Evolutionary conservation across 306 rosid species (phyloP), one percentile per base, ranked within the genome.

Genomic region (Cucumis cinereus): DNA sequence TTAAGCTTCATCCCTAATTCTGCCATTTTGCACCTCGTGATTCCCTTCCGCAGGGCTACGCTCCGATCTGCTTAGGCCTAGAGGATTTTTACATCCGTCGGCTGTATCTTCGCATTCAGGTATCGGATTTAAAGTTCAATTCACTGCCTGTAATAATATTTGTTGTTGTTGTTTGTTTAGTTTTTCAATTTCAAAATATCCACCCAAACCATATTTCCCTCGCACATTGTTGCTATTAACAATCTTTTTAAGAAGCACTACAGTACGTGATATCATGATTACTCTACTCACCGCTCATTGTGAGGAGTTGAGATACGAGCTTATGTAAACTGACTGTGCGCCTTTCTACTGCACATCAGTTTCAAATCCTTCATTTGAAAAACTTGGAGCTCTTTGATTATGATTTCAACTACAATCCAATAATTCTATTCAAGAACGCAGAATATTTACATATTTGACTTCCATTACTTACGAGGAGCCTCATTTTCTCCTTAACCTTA

Each of bases 1-100:
- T 5, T 15, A 0, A 15, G n/a, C n/a, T 54, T 8, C 60, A 2
- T 8, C 43, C 17, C 7, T 14, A 11, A 50, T 71, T 71, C 24
- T 24, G 4, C 58, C 40, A 22, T 24, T 15, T 47, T 49, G 41
- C 63, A 16, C 55, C 8, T 15, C 20, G 55, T 50, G 55, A 50
- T 50, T 16, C 28, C 68, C 16, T 43, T 64, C 22, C 23, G 10
- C 78, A 90, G 92, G 98, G 98, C 16, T 92, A 92, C 52, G 96
- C 98, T 2, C 98, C 96, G 69, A 90, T 92, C 88, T 92, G 96
- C 79, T 84, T 92, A 78, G 98, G 98, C 26, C 94, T 89, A 11
- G 98, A 92, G 82, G 98, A 92, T 86, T 92, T 92, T 80, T 92
- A 92, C 64, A 82, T 80, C 61, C 96, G 98, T 24, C 90, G 98